A percentile compares a stretch with the other conserved stretches of the same genome.
phyloP scores from a whole-genome alignment of 805 yeast species.

The Lachancea quebecensis region DNA sequence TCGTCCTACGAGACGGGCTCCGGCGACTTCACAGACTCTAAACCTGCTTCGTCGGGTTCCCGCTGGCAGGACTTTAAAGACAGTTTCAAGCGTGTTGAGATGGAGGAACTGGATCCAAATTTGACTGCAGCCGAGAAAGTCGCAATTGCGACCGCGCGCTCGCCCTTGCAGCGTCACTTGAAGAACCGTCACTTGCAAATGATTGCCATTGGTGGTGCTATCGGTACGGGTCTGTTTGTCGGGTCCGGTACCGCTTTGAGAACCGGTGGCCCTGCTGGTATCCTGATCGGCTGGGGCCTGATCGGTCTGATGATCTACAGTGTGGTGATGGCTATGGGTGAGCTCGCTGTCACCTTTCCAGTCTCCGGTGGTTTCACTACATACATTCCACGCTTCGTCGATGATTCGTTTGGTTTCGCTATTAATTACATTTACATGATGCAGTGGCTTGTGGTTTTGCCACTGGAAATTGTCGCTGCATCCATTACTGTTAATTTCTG shows the following conservation, averaged over 20 bases:
- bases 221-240: slow-evolving; percentile 71
- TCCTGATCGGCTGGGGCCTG: slow-evolving; percentile 47
- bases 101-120: slow-evolving; percentile 34
- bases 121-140: slow-evolving; percentile 40
- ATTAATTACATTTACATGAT: slow-evolving; percentile 51
- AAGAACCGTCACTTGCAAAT: slow-evolving; percentile 52
- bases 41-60: not conserved
- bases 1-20: slow-evolving; percentile 1
- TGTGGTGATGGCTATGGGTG: slow-evolving; percentile 58
- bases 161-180: slow-evolving; percentile 51
- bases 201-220: slow-evolving; percentile 67
- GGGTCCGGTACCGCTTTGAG: slow-evolving; percentile 59
- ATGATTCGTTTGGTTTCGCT: slow-evolving; percentile 57
- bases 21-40: not conserved
- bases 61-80: slow-evolving; percentile 41
- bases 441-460: slow-evolving; percentile 46
- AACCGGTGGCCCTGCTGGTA: slow-evolving; percentile 63
- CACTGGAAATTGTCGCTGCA: slow-evolving; percentile 48
- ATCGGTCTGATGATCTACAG: slow-evolving; percentile 51
- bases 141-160: slow-evolving; percentile 39
- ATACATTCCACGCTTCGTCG: slow-evolving; percentile 54
- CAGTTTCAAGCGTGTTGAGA: slow-evolving; percentile 40
- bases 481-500: slow-evolving; percentile 48
- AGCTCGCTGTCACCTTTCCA: slow-evolving; percentile 54
- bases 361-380: slow-evolving; percentile 59